Base-by-base conservation (phyloP, 2,329 filamentous ascomycete genomes). In the Xylariaceae sp. region DNA sequence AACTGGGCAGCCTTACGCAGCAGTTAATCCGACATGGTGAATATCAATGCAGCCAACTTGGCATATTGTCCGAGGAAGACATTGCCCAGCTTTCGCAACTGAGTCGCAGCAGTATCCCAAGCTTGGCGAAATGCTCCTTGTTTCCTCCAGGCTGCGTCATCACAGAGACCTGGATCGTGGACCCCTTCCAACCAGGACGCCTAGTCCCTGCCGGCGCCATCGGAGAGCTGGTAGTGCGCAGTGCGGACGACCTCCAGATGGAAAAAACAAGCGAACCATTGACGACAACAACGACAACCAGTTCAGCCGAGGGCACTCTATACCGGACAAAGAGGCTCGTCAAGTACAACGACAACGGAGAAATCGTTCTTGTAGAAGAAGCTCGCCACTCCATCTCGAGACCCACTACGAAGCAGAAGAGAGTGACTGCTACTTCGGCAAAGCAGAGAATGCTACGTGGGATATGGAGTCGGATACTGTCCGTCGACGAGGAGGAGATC, bases 1-100 rank as follows among this genome's bases (percentile, higher is more conserved):
- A 76, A 37, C 65, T 83, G 15, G 69, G 69, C 23, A 60, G 64
- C 3, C 66, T 75, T n/a, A 66, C 69, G 0, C 64, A 67, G 29
- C 60, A 70, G 15, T 64, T 83, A 16, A 70, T 71, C 32, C 59
- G 63, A 36, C 54, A 61, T 23, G 53, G 55, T 2, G 54, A 56
- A 9, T 50, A 47, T 3, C 52, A 48, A 9, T 50, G 70, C 11
- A 50, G 57, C 6, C 53, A 65, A 6, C 45, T 71, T 18, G 44
- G 57, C 9, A 47, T 62, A 9, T 48, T 69, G 12, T 55, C 56
- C 0, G 46, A 60, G 0, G 52, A 57, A 1, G 68, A 71, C 18
- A 40, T 56, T 15, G 43, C 34, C 1, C 56, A 63, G 29, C 52
- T 70, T 2, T 43, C 47, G 15, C 48, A 41, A 11, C 40, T 65